A percentile compares a stretch with the other conserved stretches of the same genome.
phyloP scores from a whole-genome alignment of 2,329 filamentous ascomycete genomes.

The Teratosphaeria zuluensis region DNA sequence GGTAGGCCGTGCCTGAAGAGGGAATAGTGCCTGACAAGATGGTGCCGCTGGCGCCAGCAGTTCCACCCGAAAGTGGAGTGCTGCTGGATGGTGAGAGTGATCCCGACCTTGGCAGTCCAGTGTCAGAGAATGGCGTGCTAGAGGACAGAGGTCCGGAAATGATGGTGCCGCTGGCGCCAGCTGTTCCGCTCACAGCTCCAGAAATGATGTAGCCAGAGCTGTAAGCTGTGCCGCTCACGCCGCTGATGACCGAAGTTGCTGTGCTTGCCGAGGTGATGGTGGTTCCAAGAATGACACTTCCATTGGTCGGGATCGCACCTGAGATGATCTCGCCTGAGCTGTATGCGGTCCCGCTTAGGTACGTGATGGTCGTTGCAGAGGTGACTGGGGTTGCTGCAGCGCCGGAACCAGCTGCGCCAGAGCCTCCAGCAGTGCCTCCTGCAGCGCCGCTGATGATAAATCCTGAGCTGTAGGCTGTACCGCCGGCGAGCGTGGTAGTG shows the following conservation, averaged over 20 bases:
- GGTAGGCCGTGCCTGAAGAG: not conserved
- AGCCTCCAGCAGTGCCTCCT: not conserved
- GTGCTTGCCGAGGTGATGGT: not conserved
- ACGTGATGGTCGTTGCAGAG: conserved; percentile 9
- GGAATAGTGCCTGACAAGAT: not conserved
- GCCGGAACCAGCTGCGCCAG: not conserved
- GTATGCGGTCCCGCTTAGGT: conserved; percentile 12
- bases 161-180: conserved; percentile 3
- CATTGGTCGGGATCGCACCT: not conserved
- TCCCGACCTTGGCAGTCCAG: not conserved
- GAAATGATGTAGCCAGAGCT: conserved; percentile 11
- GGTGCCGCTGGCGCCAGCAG: not conserved
- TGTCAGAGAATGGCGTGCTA: not conserved
- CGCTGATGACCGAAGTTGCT: not conserved
- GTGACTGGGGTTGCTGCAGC: conserved; percentile 5
- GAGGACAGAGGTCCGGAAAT: not conserved
- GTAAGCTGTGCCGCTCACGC: not conserved
- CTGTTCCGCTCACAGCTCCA: conserved; percentile 8
- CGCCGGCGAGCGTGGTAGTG: not conserved
- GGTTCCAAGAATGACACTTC: not conserved
- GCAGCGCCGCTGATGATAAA: not conserved
- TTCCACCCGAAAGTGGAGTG: not conserved
- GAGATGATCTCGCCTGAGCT: conserved; percentile 8
- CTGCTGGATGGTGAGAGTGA: not conserved
- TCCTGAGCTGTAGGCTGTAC: not conserved